Evolutionary conservation across 257 asterid genomes (phyloP), one percentile per base, ranked within the genome.

Genomic region (Verbascum thapsus): DNA sequence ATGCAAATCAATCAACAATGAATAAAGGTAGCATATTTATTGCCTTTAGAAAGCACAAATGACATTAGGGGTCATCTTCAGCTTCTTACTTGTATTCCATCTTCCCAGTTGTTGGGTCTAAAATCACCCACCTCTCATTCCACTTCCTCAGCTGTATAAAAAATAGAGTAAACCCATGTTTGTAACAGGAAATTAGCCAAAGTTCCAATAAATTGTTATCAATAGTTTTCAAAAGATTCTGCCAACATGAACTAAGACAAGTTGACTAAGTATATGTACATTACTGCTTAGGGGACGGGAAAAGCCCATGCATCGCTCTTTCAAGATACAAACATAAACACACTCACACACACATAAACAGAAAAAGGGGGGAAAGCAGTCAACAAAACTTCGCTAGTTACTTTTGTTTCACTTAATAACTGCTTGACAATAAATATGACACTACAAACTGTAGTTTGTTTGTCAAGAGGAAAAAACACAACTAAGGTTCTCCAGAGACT

Each of bases 51-150:
- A 22, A 60, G 54, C 43, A 65, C 19, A n/a, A 52, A 44, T 15
- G 40, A 63, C 23, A 35, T 50, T 34, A 34, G 20, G 67, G 37
- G 11, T 55, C 12, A 40, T 10, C 47, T 53, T 51, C 58, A 37
- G 67, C 37, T 62, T 60, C 91, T 76, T 80, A 94, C 99, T 94
- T 94, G 83, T 94, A 94, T 74, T 90, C 97, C 99, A 90, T 94
- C 73, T 82, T 90, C 72, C 99, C 97, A 51, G 99, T 87, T 64
- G 99, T 90, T 63, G 99, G 97, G 74, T 94, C 99, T 69, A 94
- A 80, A 73, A 84, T 84, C 77, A 94, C 95, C 99, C 99, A 94
- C 82, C 99, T 84, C 77, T 94, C 99, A 30, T 94, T 94, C 99
- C 99, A 94, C 68, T 90, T 94, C 76, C 90, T 78, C 67, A 94